Percentiles rank a stretch among this genome's conserved stretches.
These are phyloP conservation scores for Neodidymelliopsis sp. DNA, from an alignment of 2,329 filamentous ascomycete genomes.

Conservation along the genomic window DNA sequence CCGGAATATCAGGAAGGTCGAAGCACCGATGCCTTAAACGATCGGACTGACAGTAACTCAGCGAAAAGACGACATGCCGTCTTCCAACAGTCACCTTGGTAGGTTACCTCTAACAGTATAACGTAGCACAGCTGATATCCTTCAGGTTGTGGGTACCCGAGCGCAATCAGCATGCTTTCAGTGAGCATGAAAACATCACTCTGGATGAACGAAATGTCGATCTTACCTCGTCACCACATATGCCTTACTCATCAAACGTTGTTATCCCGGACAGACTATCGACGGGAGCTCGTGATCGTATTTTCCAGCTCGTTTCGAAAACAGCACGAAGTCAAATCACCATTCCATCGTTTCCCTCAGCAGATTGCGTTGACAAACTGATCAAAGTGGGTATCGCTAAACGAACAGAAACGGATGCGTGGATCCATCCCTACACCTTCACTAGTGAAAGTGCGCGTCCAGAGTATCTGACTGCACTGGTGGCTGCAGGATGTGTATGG, in stretches of 20 bases:
- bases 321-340: constrained; percentile 37
- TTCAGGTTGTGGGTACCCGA: constrained; percentile 39
- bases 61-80: constrained; percentile 22
- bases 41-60: constrained; percentile 13
- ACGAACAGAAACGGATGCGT: constrained; percentile 41
- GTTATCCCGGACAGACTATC: constrained; percentile 31
- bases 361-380: constrained; percentile 38
- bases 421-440: constrained; percentile 45
- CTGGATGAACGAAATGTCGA: constrained; percentile 38
- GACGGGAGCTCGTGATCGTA: constrained; percentile 32
- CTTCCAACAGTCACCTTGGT: constrained; percentile 29
- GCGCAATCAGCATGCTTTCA: constrained; percentile 39
- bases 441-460: constrained; percentile 29
- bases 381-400: constrained; percentile 45
- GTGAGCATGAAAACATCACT: constrained; percentile 34
- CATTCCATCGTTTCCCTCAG: constrained; percentile 41
- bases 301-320: constrained; percentile 42
- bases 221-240: constrained; percentile 39
- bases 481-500: constrained; percentile 44
- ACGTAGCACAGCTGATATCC: background rate
- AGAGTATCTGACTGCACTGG: constrained; percentile 38
- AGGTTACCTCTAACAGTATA: background rate
- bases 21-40: background rate
- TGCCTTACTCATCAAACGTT: constrained; percentile 33
- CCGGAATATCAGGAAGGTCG: background rate